A percentile compares a stretch with the other conserved stretches of the same genome.
These are phyloP conservation scores for Bipolaris zeicola DNA, from an alignment of 2,329 filamentous ascomycete species.

Conservation along the genomic window DNA sequence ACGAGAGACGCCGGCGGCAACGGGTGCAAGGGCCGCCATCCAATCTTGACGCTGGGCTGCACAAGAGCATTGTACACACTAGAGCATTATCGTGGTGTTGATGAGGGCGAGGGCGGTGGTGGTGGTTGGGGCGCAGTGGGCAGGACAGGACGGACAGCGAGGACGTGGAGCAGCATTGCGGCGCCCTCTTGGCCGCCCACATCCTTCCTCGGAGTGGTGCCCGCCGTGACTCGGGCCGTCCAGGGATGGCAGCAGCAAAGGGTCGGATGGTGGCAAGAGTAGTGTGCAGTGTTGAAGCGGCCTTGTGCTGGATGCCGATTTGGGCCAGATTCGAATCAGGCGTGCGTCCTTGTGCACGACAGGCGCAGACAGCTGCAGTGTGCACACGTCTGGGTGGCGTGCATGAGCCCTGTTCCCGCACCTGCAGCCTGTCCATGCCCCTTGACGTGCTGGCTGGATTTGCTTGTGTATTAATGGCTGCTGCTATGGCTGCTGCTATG, in stretches of 20 bases:
- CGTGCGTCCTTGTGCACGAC: constrained; percentile 35
- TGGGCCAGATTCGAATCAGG: constrained; percentile 35
- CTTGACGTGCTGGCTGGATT: constrained; percentile 24
- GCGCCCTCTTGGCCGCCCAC: too few relatives aligned
- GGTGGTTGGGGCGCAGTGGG: neutral
- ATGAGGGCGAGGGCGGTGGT: neutral
- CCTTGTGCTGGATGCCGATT: constrained; percentile 28
- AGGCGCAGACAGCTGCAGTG: constrained; percentile 26
- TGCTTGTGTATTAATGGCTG: too few relatives aligned
- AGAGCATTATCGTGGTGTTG: neutral
- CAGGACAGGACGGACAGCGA: neutral
- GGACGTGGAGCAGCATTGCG: too few relatives aligned
- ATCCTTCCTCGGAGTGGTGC: too few relatives aligned
- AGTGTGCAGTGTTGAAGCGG: constrained; percentile 21
- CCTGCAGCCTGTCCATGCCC: constrained; percentile 19
- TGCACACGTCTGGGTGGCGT: constrained; percentile 28
- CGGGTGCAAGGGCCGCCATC: constrained; percentile 17
- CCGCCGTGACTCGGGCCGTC: constrained; percentile 32
- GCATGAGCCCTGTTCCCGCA: constrained; percentile 36
- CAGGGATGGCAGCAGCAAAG: constrained; percentile 13
- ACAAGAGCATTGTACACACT: neutral
- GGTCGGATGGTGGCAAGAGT: constrained; percentile 30
- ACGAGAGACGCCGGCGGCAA: constrained; percentile 6
- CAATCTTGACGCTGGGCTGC: constrained; percentile 9
- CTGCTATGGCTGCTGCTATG: too few relatives aligned